Evolutionary conservation across 306 rosid genomes (phyloP).

Genomic region (Ormosia emarginata): DNA sequence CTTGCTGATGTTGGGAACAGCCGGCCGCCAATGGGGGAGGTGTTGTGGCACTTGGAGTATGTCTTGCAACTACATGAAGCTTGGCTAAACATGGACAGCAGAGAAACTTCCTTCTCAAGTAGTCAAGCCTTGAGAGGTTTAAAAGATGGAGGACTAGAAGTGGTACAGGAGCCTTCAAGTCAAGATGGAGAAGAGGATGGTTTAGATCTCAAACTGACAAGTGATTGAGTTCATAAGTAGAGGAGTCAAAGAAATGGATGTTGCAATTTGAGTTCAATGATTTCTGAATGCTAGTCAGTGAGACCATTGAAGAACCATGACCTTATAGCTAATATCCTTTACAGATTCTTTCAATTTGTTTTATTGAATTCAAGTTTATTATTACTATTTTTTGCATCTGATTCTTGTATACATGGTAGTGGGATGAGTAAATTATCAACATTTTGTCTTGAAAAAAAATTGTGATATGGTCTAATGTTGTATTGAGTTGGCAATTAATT

Average conservation of each 20-base stretch:
- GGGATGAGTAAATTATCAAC: slow-evolving; percentile 10
- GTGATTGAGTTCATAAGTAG: slow-evolving; percentile 18
- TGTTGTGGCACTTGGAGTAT: slow-evolving; percentile 90
- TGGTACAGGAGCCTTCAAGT: slow-evolving; percentile 22
- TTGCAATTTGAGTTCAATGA: slow-evolving; percentile 27
- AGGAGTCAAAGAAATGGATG: slow-evolving; percentile 22
- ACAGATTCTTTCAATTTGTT: slow-evolving; percentile 62
- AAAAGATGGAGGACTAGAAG: slow-evolving; percentile 37
- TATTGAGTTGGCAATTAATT: slow-evolving; percentile 14
- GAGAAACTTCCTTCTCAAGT: slow-evolving; percentile 48
- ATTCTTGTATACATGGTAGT: slow-evolving; percentile 34
- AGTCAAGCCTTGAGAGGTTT: slow-evolving; percentile 30
- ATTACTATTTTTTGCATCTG: slow-evolving; percentile 13
- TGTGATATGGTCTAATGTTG: slow-evolving; percentile 26
- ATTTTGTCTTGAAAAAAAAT: not conserved
- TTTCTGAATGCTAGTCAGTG: slow-evolving; percentile 19
- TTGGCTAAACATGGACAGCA: slow-evolving; percentile 49
- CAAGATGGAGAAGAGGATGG: slow-evolving; percentile 35
- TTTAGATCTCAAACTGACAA: not conserved
- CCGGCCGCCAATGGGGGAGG: slow-evolving; percentile 94
- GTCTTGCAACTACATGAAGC: slow-evolving; percentile 88
- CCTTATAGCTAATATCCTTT: slow-evolving; percentile 28
- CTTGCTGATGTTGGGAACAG: slow-evolving; percentile 87
- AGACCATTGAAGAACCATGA: slow-evolving; percentile 3
- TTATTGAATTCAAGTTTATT: slow-evolving; percentile 33